These are phyloP conservation scores for Podaxis sp. DNA, from an alignment of 768 basidiomycete genomes.

Conservation along the genomic window DNA sequence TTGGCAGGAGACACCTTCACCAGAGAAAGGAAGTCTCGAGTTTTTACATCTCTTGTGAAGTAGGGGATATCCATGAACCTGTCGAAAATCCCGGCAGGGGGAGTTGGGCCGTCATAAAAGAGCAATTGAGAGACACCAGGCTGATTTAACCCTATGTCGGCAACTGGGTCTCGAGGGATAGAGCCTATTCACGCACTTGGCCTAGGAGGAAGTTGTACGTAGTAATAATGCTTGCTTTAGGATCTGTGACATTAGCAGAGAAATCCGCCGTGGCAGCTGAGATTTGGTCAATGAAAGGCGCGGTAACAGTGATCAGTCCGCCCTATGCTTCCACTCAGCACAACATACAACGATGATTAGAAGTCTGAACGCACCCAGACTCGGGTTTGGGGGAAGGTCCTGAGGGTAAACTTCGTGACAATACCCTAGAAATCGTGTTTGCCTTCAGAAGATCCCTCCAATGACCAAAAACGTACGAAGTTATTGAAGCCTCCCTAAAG, in stretches of 20 bases:
- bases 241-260: constrained; percentile 42
- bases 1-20: constrained; percentile 38
- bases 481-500: constrained; percentile 63
- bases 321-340: constrained; percentile 34
- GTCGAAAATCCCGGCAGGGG: constrained; percentile 51
- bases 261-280: constrained; percentile 41
- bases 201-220: constrained; percentile 39
- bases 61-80: constrained; percentile 45
- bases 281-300: constrained; percentile 24
- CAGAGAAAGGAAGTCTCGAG: constrained; percentile 40
- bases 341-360: background rate
- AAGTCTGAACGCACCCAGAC: constrained; percentile 51
- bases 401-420: constrained; percentile 57
- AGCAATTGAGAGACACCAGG: constrained; percentile 32
- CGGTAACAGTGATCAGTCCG: constrained; percentile 41
- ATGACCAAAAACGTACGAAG: constrained; percentile 33
- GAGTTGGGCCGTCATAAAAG: constrained; percentile 61
- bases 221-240: constrained; percentile 51
- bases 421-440: constrained; percentile 40
- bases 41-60: constrained; percentile 36
- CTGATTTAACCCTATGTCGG: background rate
- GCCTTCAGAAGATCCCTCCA: background rate
- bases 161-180: background rate
- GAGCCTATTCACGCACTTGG: background rate
- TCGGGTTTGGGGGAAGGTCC: constrained; percentile 50